Base-by-base conservation (phyloP, 805 yeast genomes). In the Barnettozyma salicaria region DNA sequence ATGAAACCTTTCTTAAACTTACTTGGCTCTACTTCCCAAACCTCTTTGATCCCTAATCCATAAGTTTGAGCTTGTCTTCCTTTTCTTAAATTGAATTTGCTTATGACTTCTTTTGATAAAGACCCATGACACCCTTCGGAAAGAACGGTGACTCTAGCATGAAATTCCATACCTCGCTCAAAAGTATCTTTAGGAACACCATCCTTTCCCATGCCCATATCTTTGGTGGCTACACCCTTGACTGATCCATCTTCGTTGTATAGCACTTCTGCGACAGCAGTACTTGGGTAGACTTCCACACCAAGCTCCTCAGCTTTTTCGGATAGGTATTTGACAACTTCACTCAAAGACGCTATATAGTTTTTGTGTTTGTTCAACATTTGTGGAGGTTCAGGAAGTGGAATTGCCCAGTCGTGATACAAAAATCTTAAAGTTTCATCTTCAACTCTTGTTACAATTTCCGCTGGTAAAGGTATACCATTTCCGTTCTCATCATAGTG, bases 81-180 rank as follows among this genome's bases (percentile, higher is more conserved):
- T 34, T 71, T 68, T 40, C 97, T 74, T 42, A 92, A 64, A 29
- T 78, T 68, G 60, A 63, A 90, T 50, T 79, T 76, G 37, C 70
- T 64, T 36, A 90, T 80, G 0, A 76, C 80, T 55, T 82, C 74
- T 57, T 92, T 90, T 10, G 89, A 70, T 37, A 92, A 65, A 1
- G 96, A 88, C 0, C 98, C 98, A 61, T 89, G 97, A 57, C 98
- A 92, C n/a, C 98, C 98, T 63, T 92, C 98, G 5, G 96, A 96
- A 22, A 92, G 70, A 13, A 92, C 82, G 0, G 97, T 89, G 42
- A 80, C 68, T 50, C 92, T 76, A 5, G 98, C 86, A 49, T 81
- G 92, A 60, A 92, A 92, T 60, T 87, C 97, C 96, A 92, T 85
- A 19, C 98, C 98, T 47, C 95, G 73, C 61, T 92, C 96, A 60